These are phyloP conservation scores for Raphidocelis subcapitata DNA, from an alignment of 139 green algal genomes.

Conservation along the genomic window DNA sequence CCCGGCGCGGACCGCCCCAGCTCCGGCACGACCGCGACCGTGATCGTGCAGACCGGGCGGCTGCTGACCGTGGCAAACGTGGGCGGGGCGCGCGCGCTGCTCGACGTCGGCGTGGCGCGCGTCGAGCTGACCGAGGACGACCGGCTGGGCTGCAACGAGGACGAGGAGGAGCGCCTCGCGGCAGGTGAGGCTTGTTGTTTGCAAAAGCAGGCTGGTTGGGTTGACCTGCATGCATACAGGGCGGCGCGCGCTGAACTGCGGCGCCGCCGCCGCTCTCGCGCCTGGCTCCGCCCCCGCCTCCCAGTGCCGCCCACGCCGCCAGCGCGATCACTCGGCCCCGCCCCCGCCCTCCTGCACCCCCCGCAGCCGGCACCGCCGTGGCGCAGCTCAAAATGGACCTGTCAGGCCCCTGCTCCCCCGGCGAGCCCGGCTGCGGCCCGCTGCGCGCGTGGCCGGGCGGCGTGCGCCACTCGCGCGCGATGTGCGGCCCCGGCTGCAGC, in stretches of 20 bases:
- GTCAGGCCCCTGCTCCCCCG: not conserved
- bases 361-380: slow-evolving; percentile 15
- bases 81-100: slow-evolving; percentile 3
- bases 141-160: slow-evolving; percentile 18
- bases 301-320: no score
- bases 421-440: slow-evolving; percentile 18
- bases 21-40: slow-evolving; percentile 18
- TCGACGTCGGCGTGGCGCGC: slow-evolving; percentile 14
- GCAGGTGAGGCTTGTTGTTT: slow-evolving; percentile 13
- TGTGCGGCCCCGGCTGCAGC: slow-evolving; percentile 13
- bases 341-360: no score
- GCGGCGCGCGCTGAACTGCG: no score
- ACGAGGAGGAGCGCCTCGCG: slow-evolving; percentile 13
- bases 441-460: slow-evolving; percentile 35
- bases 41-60: slow-evolving; percentile 12
- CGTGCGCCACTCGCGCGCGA: slow-evolving; percentile 21
- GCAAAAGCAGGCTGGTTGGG: no score
- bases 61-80: slow-evolving; percentile 22
- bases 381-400: slow-evolving; percentile 19
- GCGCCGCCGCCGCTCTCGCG: no score
- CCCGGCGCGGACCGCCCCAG: not conserved
- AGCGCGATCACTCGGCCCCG: no score
- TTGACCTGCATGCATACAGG: no score
- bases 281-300: no score
- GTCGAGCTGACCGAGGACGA: slow-evolving; percentile 19